phyloP scores from a whole-genome alignment of 2,329 filamentous ascomycete genomes.

The Pyricularia sp. region DNA sequence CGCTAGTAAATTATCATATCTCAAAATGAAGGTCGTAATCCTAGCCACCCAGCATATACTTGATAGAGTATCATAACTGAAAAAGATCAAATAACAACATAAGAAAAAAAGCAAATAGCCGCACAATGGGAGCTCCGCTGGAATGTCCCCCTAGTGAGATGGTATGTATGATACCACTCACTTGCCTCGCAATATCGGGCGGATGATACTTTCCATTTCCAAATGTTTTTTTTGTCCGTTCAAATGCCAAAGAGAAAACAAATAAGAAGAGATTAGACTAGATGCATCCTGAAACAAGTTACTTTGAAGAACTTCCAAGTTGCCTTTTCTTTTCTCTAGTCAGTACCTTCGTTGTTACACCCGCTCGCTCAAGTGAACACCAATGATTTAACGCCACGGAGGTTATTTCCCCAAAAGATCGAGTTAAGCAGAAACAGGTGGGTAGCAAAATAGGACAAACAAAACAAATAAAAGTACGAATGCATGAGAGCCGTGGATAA shows the following conservation, averaged over 20 bases:
- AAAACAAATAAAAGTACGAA: conserved; percentile 3
- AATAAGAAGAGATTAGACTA: not conserved
- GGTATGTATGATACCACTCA: not conserved
- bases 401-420: not conserved
- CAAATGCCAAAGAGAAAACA: not conserved
- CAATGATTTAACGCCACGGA: not conserved
- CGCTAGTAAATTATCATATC: not conserved
- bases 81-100: conserved; percentile 4
- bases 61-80: not conserved
- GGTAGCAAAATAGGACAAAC: conserved; percentile 4
- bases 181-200: not conserved
- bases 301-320: not conserved
- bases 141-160: not conserved
- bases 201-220: not conserved
- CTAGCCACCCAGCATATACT: not conserved
- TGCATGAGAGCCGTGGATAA: not conserved
- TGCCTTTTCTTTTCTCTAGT: not conserved
- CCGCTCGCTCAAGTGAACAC: not conserved
- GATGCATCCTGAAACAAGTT: not conserved
- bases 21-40: not conserved
- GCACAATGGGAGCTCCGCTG: not conserved
- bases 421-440: not conserved
- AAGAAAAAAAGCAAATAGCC: not conserved
- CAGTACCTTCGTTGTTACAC: not conserved
- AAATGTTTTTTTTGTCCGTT: not conserved